Conservation (phyloP, 306 rosid genomes). For the Sophora flavescens region DNA sequence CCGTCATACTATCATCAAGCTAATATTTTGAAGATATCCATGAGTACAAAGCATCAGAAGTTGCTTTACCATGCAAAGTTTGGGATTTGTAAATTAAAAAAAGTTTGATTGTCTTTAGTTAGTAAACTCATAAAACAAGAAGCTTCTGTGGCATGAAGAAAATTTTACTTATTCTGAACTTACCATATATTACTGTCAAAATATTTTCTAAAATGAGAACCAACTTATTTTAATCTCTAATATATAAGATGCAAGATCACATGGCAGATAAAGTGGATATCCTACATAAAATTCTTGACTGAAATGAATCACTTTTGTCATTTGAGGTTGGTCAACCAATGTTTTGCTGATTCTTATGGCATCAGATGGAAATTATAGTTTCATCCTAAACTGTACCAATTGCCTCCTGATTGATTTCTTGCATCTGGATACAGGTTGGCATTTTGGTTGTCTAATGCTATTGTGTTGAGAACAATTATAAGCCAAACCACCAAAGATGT, state of each 20-base stretch:
- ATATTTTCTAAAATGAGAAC: slow-evolving; percentile 14
- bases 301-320: slow-evolving; percentile 7
- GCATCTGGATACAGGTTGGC: slow-evolving; percentile 71
- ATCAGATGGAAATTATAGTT: slow-evolving; percentile 29
- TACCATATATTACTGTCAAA: slow-evolving; percentile 6
- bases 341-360: slow-evolving; percentile 42
- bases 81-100: slow-evolving; percentile 2
- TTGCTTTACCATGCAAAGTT: slow-evolving; percentile 24
- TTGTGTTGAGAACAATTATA: slow-evolving; percentile 81
- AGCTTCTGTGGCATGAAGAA: slow-evolving; percentile 15
- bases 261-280: slow-evolving; percentile 23
- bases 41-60: slow-evolving; percentile 20
- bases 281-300: slow-evolving; percentile 35
- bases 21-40: slow-evolving; percentile 32
- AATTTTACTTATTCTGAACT: slow-evolving; percentile 14
- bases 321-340: slow-evolving; percentile 39
- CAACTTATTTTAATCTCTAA: slow-evolving; percentile 22
- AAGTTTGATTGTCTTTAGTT: background rate
- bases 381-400: slow-evolving; percentile 26
- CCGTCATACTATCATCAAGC: slow-evolving; percentile 21
- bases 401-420: slow-evolving; percentile 40
- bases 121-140: slow-evolving; percentile 10
- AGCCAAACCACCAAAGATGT: slow-evolving; percentile 58
- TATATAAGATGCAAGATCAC: slow-evolving; percentile 17
- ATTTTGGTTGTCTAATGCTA: slow-evolving; percentile 88